Conservation (phyloP, 768 basidiomycete species). For the Macrolepiota dolichaula region DNA sequence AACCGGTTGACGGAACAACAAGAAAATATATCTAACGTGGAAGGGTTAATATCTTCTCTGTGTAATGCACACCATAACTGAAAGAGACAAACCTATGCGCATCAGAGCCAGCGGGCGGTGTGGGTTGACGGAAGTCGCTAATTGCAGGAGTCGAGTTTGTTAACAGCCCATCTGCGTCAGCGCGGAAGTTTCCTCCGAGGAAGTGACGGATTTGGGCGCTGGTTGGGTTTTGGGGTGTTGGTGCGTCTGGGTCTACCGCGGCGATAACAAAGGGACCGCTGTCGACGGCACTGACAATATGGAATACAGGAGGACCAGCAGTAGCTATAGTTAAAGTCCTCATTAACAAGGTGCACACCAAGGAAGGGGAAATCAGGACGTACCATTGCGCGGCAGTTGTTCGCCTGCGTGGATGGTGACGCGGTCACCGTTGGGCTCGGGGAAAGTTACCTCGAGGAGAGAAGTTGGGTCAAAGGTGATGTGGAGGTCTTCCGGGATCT, state of each 20-base stretch:
- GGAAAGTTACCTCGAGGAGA: slow-evolving; percentile 33
- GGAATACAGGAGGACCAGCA: slow-evolving; percentile 34
- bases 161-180: slow-evolving; percentile 18
- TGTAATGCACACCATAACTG: background rate
- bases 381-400: slow-evolving; percentile 31
- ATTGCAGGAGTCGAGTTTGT: slow-evolving; percentile 40
- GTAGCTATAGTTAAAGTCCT: slow-evolving; percentile 26
- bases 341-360: background rate
- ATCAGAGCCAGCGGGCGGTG: slow-evolving; percentile 39
- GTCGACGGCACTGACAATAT: slow-evolving; percentile 20
- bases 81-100: slow-evolving; percentile 33
- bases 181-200: slow-evolving; percentile 36
- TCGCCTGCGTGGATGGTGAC: slow-evolving; percentile 32
- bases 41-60: background rate
- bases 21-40: slow-evolving; percentile 40
- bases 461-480: slow-evolving; percentile 31
- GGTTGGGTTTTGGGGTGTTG: slow-evolving; percentile 39
- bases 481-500: slow-evolving; percentile 31
- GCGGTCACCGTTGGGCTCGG: slow-evolving; percentile 20
- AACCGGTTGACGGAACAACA: slow-evolving; percentile 38
- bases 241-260: slow-evolving; percentile 43
- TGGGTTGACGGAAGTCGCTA: slow-evolving; percentile 36
- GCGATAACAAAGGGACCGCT: slow-evolving; percentile 40
- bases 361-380: background rate
- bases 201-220: slow-evolving; percentile 41